Base-by-base conservation (phyloP, 345 rosid species). In the Sisymbrium irio region DNA sequence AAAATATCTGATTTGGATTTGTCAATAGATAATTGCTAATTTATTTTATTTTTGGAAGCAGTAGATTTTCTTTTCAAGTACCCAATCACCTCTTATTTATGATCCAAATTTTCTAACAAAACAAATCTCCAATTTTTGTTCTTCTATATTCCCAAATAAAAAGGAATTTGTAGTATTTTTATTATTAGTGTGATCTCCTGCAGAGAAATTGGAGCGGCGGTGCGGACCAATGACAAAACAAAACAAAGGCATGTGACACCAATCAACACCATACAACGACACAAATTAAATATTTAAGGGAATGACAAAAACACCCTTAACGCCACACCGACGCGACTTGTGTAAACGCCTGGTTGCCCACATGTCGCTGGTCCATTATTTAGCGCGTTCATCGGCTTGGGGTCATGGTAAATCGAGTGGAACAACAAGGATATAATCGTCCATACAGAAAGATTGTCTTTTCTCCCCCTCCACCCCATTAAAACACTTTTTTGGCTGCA, bases 21-120 rank as follows among this genome's bases (percentile, higher is more conserved):
- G 28, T 36, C 10, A 37, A 42, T 20, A 44, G 39, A 55, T 41
- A 10, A 41, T 63, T 33, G 0, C 11, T 20, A 30, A 15, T 59
- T 30, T 62, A 3, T 19, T 19, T 42, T 8, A 13, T 12, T 18
- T 22, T 22, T 37, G 15, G 39, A 30, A 70, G 74, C 44, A 36
- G 6, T 39, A 50, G 10, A 49, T 61, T 22, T 60, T 28, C 15
- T 69, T 69, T n/a, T 25, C 81, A 84, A 82, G 84, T 90, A 88
- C 60, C 46, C 79, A 91, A 86, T 86, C 5, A 17, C 36, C 70
- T 54, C 28, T 41, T 47, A 36, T 65, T 45, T 37, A 46, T 18
- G 33, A 74, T 22, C 51, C 49, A 25, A 18, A 14, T 30, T 14
- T 5, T 35, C 7, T 2, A 6, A 42, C 14, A 35, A 7, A 54